These are phyloP conservation scores for Mortierella sp. DNA, from an alignment of 371 early-diverging fungal genomes.

Conservation along the genomic window DNA sequence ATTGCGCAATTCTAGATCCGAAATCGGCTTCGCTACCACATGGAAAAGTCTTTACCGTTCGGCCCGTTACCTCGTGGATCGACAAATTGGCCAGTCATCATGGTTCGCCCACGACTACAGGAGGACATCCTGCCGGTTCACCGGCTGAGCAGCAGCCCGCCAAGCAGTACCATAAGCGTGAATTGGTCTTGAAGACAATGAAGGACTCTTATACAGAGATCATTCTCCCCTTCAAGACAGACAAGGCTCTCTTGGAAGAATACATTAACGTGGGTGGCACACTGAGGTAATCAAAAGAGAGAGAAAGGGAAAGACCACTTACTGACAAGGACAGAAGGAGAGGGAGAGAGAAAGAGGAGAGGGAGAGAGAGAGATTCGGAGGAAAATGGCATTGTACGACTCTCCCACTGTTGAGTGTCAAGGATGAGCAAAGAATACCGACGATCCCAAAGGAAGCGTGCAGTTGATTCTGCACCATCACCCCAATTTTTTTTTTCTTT, in stretches of 20 bases:
- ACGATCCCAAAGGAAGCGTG: too few species aligned
- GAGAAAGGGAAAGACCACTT: background rate
- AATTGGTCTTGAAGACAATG: conserved; percentile 64
- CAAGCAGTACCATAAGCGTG: conserved; percentile 17
- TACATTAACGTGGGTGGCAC: conserved; percentile 76
- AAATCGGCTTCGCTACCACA: conserved; percentile 24
- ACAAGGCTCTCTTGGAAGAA: conserved; percentile 75
- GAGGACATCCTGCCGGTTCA: conserved; percentile 24
- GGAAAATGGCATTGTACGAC: background rate
- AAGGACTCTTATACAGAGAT: conserved; percentile 81
- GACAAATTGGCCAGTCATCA: conserved; percentile 52
- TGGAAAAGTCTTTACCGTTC: conserved; percentile 57
- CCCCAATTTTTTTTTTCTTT: too few species aligned
- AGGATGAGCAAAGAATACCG: background rate
- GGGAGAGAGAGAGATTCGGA: background rate
- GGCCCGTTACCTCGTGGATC: conserved; percentile 59
- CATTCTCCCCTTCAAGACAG: conserved; percentile 79
- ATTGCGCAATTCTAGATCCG: background rate
- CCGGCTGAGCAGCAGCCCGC: conserved; percentile 13
- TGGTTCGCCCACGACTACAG: conserved; percentile 22
- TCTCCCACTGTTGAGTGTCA: background rate
- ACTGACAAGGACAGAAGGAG: background rate
- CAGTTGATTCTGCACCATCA: too few species aligned
- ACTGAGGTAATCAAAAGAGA: conserved; percentile 18
- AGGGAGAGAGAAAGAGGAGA: background rate